phyloP scores from a whole-genome alignment of 345 rosid species.

The Pistacia vera region DNA sequence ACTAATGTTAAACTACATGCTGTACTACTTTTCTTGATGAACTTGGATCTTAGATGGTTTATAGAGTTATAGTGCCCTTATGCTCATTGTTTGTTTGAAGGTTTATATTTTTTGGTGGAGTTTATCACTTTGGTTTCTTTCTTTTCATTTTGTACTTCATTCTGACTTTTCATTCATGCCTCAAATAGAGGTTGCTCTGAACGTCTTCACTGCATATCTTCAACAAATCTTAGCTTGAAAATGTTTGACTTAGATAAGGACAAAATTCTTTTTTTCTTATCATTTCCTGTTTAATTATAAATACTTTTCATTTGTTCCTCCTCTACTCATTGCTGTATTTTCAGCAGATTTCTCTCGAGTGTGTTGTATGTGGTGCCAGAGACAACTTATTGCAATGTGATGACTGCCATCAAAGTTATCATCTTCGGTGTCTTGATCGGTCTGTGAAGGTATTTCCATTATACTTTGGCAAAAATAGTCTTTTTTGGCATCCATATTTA shows the following conservation, averaged over 20 bases:
- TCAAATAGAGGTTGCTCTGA: not conserved
- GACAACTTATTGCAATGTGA: conserved; percentile 22
- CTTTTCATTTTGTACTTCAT: not conserved
- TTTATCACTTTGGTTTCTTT: not conserved
- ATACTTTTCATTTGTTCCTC: not conserved
- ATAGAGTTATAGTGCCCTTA: not conserved
- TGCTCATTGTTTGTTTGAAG: not conserved
- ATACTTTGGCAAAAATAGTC: not conserved
- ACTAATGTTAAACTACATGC: too few species aligned
- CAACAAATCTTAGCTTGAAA: not conserved
- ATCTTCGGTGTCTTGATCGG: conserved; percentile 27
- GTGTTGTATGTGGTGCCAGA: conserved; percentile 22
- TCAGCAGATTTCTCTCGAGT: conserved; percentile 22
- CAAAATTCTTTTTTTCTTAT: not conserved
- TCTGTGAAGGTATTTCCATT: conserved; percentile 21
- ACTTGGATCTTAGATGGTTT: not conserved
- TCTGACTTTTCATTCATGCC: not conserved
- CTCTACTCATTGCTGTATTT: not conserved
- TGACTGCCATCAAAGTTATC: conserved; percentile 28
- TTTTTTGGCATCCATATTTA: conserved; percentile 5
- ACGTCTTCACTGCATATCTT: not conserved
- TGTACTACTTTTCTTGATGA: not conserved
- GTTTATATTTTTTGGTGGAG: not conserved
- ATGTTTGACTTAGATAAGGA: not conserved
- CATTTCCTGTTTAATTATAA: not conserved